These are phyloP conservation scores for Hyphopichia buzzinii DNA, from an alignment of 1,139 yeast genomes.

Conservation along the genomic window DNA sequence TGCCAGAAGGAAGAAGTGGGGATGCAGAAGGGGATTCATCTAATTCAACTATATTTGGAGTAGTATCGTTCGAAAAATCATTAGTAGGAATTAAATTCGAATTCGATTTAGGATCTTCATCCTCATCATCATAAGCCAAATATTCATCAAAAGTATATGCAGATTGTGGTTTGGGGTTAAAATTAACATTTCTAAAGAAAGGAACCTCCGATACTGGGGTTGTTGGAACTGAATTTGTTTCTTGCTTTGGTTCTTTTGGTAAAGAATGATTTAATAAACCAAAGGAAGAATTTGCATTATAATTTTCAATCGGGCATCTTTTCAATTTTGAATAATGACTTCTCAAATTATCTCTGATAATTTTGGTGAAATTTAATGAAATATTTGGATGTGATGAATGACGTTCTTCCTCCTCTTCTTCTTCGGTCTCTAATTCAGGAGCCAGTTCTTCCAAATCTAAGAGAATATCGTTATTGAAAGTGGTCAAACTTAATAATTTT, in stretches of 20 bases:
- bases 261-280: constrained; percentile 26
- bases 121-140: constrained; percentile 29
- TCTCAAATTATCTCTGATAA: constrained; percentile 40
- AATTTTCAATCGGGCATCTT: constrained; percentile 25
- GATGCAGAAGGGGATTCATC: constrained; percentile 13
- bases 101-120: constrained; percentile 7
- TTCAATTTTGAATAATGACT: constrained; percentile 29
- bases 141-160: constrained; percentile 40
- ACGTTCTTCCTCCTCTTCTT: constrained; percentile 7
- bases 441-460: constrained; percentile 16
- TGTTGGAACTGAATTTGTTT: constrained; percentile 6
- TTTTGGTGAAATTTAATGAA: constrained; percentile 37
- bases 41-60: constrained; percentile 11
- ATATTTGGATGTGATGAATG: constrained; percentile 9
- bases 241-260: constrained; percentile 3
- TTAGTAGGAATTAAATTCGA: too few relatives aligned
- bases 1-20: constrained; percentile 18
- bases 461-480: constrained; percentile 28
- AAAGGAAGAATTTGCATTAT: constrained; percentile 34
- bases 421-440: constrained; percentile 7
- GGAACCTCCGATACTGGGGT: constrained; percentile 23
- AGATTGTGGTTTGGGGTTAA: constrained; percentile 30
- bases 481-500: constrained; percentile 39
- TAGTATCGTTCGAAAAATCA: constrained; percentile 37
- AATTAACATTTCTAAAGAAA: constrained; percentile 42